Conservation (phyloP, 2,329 filamentous ascomycete genomes). For the Didymella lethalis region DNA sequence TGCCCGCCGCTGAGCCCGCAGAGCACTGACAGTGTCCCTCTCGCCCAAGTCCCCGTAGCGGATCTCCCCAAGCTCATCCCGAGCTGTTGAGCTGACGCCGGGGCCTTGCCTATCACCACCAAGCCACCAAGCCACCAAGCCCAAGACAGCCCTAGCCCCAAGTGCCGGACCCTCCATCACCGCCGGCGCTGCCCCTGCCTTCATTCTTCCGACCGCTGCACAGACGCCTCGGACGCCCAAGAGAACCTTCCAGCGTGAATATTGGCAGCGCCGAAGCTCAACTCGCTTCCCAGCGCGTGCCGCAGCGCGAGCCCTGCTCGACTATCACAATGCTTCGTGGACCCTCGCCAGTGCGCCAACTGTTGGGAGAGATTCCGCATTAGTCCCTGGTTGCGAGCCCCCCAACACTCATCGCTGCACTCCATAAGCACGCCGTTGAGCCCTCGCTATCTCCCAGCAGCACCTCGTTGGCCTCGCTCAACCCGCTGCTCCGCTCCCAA, state of each 20-base stretch:
- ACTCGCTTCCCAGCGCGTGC: not conserved
- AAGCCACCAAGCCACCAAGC: constrained; percentile 29
- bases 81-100: constrained; percentile 50
- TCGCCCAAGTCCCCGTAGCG: constrained; percentile 13
- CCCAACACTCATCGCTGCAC: constrained; percentile 7
- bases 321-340: constrained; percentile 11
- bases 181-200: constrained; percentile 8
- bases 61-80: constrained; percentile 44
- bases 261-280: not conserved
- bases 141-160: constrained; percentile 34
- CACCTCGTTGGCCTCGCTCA: constrained; percentile 17
- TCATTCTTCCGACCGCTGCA: constrained; percentile 22
- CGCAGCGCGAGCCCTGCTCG: constrained; percentile 7
- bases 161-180: constrained; percentile 8
- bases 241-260: constrained; percentile 15
- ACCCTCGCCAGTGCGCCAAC: not conserved
- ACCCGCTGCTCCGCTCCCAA: constrained; percentile 18
- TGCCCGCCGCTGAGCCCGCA: constrained; percentile 18
- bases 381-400: constrained; percentile 32
- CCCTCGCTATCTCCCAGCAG: constrained; percentile 34
- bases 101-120: constrained; percentile 28
- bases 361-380: constrained; percentile 36
- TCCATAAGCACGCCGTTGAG: constrained; percentile 26
- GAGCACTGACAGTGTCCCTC: constrained; percentile 14
- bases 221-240: constrained; percentile 26